Percentiles rank a stretch among this genome's conserved stretches.
phyloP scores from a whole-genome alignment of 2,329 filamentous ascomycete genomes.

The Aspergillus sp. region DNA sequence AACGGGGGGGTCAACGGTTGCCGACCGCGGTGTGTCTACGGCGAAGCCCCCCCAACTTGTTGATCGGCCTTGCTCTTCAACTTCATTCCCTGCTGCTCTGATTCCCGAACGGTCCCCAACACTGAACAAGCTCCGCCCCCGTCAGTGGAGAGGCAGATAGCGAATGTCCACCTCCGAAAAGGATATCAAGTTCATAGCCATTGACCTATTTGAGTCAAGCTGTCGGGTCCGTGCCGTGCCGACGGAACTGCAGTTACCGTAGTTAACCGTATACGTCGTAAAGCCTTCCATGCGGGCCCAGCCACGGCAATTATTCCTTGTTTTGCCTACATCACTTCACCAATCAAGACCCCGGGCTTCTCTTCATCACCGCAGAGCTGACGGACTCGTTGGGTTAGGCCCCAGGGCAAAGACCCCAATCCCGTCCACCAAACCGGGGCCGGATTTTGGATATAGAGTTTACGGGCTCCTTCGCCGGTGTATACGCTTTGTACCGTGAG shows the following conservation, averaged over 20 bases:
- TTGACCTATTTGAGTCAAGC: not conserved
- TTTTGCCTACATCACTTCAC: not conserved
- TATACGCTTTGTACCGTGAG: no score
- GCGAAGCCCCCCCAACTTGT: no score
- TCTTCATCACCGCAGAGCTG: no score
- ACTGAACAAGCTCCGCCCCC: no score
- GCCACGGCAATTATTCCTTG: not conserved
- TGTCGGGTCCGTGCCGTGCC: not conserved
- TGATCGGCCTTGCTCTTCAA: no score
- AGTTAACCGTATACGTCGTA: not conserved
- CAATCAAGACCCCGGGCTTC: no score
- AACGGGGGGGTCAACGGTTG: not conserved
- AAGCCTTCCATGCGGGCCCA: not conserved
- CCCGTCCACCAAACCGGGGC: not conserved
- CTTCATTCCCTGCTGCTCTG: no score
- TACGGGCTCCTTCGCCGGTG: not conserved
- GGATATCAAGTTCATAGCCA: not conserved
- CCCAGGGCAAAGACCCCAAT: not conserved
- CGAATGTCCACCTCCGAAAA: not conserved
- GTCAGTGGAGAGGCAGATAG: no score
- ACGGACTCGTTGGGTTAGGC: no score
- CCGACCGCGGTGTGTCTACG: not conserved
- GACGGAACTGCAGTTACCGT: not conserved
- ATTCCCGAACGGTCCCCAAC: no score
- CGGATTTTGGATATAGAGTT: not conserved